Percentiles rank a stretch among this genome's conserved stretches.
Conservation (phyloP, 2,329 filamentous ascomycete species). For the Didymella exigua region DNA sequence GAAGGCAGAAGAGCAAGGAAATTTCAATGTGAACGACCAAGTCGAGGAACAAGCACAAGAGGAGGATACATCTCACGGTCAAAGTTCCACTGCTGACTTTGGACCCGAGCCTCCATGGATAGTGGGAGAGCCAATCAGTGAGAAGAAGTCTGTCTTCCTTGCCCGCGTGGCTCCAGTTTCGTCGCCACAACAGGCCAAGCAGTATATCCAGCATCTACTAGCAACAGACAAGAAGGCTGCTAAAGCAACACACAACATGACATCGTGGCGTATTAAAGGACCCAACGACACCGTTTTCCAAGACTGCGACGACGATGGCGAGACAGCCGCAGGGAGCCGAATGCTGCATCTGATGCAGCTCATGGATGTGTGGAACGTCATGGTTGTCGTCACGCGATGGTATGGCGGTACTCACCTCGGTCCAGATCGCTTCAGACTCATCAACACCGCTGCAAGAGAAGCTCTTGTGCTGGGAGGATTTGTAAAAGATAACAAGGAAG, state of each 20-base stretch:
- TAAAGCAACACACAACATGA: conserved; percentile 93
- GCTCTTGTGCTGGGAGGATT: conserved; percentile 79
- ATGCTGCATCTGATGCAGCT: conserved; percentile 90
- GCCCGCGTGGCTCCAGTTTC: conserved; percentile 74
- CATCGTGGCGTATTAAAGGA: conserved; percentile 82
- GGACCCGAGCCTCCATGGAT: conserved; percentile 68
- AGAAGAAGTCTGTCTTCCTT: conserved; percentile 87
- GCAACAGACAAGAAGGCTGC: conserved; percentile 82
- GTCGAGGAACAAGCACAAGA: conserved; percentile 14
- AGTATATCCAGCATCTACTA: conserved; percentile 75
- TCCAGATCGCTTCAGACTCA: conserved; percentile 86
- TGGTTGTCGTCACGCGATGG: conserved; percentile 94
- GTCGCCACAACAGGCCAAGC: conserved; percentile 72
- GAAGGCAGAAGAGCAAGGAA: conserved; percentile 52
- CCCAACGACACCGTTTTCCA: conserved; percentile 67
- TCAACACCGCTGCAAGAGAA: conserved; percentile 85
- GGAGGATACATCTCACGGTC: background rate
- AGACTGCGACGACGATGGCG: conserved; percentile 95
- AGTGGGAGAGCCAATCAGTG: conserved; percentile 73
- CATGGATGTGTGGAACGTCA: conserved; percentile 90
- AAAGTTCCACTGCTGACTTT: conserved; percentile 27
- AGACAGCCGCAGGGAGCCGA: conserved; percentile 86
- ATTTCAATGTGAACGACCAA: conserved; percentile 34
- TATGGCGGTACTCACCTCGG: conserved; percentile 91
- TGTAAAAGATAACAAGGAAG: conserved; percentile 58